These are phyloP conservation scores for Thermomyces lanuginosus DNA, from an alignment of 2,329 filamentous ascomycete genomes.

Conservation along the genomic window DNA sequence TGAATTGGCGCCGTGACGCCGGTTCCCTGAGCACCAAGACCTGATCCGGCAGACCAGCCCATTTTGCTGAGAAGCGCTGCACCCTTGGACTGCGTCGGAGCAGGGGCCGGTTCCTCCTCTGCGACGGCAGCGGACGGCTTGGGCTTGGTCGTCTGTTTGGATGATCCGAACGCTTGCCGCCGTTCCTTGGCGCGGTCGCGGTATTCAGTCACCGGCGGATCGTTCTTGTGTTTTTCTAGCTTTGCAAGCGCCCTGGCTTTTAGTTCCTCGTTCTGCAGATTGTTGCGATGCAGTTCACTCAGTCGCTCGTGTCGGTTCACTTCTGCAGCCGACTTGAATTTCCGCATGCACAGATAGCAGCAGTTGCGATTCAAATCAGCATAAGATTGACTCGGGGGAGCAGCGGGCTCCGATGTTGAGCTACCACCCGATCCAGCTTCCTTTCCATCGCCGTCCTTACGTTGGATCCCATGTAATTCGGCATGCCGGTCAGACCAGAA, in stretches of 20 bases:
- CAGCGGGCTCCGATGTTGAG: constrained; percentile 8
- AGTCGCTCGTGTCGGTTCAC: constrained; percentile 44
- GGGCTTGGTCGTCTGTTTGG: constrained; percentile 11
- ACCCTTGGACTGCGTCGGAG: constrained; percentile 28
- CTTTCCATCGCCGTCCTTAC: constrained; percentile 15
- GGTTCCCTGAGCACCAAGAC: constrained; percentile 32
- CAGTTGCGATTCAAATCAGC: constrained; percentile 41
- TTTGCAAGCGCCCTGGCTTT: constrained; percentile 26
- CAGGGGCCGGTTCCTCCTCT: constrained; percentile 16
- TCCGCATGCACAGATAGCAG: constrained; percentile 46
- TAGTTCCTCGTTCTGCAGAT: constrained; percentile 36
- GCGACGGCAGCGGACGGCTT: constrained; percentile 12
- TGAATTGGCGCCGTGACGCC: constrained; percentile 32
- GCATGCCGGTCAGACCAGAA: constrained; percentile 57
- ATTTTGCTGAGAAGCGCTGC: constrained; percentile 35
- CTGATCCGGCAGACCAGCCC: constrained; percentile 34
- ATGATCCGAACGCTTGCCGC: constrained; percentile 27
- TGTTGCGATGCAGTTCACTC: constrained; percentile 40
- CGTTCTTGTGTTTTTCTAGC: constrained; percentile 26
- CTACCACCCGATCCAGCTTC: constrained; percentile 5
- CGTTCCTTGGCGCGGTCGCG: constrained; percentile 32
- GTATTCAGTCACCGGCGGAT: constrained; percentile 24
- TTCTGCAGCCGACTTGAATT: constrained; percentile 39
- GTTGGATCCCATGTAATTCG: constrained; percentile 42
- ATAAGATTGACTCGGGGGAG: constrained; percentile 39